Evolutionary conservation across 768 basidiomycete genomes (phyloP).

Genomic region (Leucocoprinus birnbaumii): DNA sequence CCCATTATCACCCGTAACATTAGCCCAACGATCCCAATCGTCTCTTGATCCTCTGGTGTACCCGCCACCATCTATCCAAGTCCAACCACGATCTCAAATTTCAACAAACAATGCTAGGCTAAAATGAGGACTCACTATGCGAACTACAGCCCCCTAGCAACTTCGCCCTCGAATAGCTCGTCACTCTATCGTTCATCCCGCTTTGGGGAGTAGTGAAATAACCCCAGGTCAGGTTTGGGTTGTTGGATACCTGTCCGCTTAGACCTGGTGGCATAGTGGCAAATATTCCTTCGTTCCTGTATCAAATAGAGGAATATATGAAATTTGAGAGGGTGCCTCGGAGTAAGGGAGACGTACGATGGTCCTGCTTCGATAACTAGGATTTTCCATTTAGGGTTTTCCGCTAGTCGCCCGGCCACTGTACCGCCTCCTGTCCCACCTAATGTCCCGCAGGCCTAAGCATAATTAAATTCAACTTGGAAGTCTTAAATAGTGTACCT

Average conservation of each 20-base stretch:
- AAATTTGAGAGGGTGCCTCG: not conserved
- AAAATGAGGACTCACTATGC: not conserved
- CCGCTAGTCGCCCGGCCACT: conserved; percentile 7
- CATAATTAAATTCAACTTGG: not conserved
- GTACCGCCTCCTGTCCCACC: conserved; percentile 13
- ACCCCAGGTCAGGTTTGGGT: not conserved
- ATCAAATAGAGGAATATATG: not conserved
- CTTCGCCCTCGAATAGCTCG: not conserved
- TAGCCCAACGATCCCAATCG: conserved; percentile 22
- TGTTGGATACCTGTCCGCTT: not conserved
- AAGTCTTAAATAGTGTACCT: conserved; percentile 15
- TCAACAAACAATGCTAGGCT: not conserved
- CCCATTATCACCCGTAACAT: conserved; percentile 22
- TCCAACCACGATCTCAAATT: not conserved
- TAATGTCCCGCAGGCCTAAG: not conserved
- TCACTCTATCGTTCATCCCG: not conserved
- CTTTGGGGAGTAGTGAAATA: not conserved
- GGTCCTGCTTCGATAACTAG: conserved; percentile 15
- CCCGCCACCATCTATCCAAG: conserved; percentile 16
- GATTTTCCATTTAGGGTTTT: conserved; percentile 12
- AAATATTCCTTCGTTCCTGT: not conserved
- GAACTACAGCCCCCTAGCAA: not conserved
- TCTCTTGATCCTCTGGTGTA: conserved; percentile 17
- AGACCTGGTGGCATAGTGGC: not conserved
- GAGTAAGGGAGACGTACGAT: conserved; percentile 6